Base-by-base conservation (phyloP, 2,329 filamentous ascomycete genomes). In the Ophiostoma himal-ulmi region DNA sequence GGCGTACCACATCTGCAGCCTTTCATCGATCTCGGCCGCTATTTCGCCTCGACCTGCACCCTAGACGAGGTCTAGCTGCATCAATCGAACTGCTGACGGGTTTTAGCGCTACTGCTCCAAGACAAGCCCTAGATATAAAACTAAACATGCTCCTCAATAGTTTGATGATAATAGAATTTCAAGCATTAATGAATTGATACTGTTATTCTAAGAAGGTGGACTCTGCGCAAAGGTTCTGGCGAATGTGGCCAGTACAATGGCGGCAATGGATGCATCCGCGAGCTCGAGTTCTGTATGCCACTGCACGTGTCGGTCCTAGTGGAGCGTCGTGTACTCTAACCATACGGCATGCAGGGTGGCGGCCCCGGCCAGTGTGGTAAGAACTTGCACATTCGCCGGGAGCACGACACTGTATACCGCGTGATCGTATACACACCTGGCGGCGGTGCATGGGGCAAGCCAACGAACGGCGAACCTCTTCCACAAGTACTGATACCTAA, bases 381-480 rank as follows among this genome's bases (percentile, higher is more conserved):
- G 62, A 75, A 73, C 68, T 52, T 75, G 8, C 74, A 73, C 17
- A 69, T 70, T 34, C 69, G 69, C 34, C 65, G 72, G 17, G 41
- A 66, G 20, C 26, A 36, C 22, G 68, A 64, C 73, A 78, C 82
- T 0, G 71, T 85, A 10, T 5, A 44, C 14, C 39, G 39, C 11
- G 39, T 44, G 39, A 44, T 89, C 57, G 81, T 90, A 5, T 81
- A 82, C 72, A 89, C 87, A 8, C 87, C 87, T 20, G 87, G 87
- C 44, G 87, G 87, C 64, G 87, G 87, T 62, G 87, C 84, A 0
- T 89, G 86, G 85, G 86, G 86, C 65, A 70, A 67, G 52, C 52
- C 52, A n/a, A 57, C 52, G 48, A 20, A 54, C 20, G 48, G 48
- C n/a, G 48, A 20, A 22, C 52, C 52, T 6, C 1, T 60, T 30